Base-by-base conservation (phyloP, 257 asterid species). In the Solanum virginianum region DNA sequence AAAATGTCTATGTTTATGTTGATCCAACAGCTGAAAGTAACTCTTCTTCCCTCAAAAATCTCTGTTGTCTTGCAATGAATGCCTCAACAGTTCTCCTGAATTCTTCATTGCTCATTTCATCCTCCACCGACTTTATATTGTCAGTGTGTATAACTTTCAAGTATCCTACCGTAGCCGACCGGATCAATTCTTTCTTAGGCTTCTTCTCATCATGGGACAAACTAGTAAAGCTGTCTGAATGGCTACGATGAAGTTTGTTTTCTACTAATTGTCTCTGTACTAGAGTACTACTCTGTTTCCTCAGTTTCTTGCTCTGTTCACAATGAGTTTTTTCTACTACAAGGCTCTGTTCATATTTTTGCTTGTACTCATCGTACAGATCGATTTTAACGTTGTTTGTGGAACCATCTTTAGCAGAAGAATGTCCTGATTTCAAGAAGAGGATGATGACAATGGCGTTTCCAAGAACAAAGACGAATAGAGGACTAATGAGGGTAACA, bases 61-160 rank as follows among this genome's bases (percentile, higher is more conserved):
- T 90, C 88, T 93, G 98, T 83, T 92, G 97, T 77, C 95, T 90
- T 39, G 97, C 94, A 59, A 95, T 95, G 60, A 94, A 95, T 49
- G 92, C 97, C 86, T 95, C 98, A 49, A 95, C 94, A n/a, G 89
- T 91, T 3, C 71, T 88, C 66, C 98, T 92, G 88, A 94, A 95
- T 57, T 94, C 98, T 71, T 95, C 98, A 57, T 87, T 70, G 86
- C 94, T 93, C 98, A 94, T 90, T 86, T 87, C 91, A 29, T 93
- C 97, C 85, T 89, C 92, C n/a, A 2, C 16, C 55, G 26, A 36
- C 55, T 80, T 82, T 85, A 71, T 63, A 69, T 54, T 66, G 43
- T 47, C 69, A 16, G 75, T 62, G 1, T 26, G 56, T 70, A 65
- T 89, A 71, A 84, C 63, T 60, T 80, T 86, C 75, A 75, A 74